phyloP scores from a whole-genome alignment of 148 eudicot species.

The Pharnaceum exiguum region DNA sequence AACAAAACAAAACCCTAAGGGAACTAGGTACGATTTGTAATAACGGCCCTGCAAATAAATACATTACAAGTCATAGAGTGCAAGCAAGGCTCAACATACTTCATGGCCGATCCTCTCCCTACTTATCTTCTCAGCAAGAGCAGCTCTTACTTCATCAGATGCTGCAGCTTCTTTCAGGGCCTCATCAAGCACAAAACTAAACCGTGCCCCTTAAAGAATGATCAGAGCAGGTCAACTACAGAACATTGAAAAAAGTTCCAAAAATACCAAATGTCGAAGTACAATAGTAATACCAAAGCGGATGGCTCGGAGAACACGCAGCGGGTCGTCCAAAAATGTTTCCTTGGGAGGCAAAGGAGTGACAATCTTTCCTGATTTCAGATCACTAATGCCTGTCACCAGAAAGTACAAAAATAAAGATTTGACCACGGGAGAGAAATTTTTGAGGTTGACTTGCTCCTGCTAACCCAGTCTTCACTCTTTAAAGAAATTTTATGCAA shows the following conservation, averaged over 20 bases:
- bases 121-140: slow-evolving; percentile 85
- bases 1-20: neutral
- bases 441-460: neutral
- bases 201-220: slow-evolving; percentile 61
- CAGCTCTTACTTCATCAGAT: slow-evolving; percentile 71
- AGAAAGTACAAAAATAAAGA: slow-evolving; percentile 9
- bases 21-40: neutral
- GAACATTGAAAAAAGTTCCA: neutral
- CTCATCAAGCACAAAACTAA: slow-evolving; percentile 64
- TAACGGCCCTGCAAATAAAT: neutral
- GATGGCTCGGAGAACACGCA: slow-evolving; percentile 93
- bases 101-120: slow-evolving; percentile 97
- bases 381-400: slow-evolving; percentile 59
- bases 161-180: slow-evolving; percentile 80
- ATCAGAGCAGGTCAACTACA: slow-evolving; percentile 1
- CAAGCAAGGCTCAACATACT: slow-evolving; percentile 34
- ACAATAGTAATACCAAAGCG: slow-evolving; percentile 62
- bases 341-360: slow-evolving; percentile 92
- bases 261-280: neutral
- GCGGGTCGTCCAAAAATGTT: slow-evolving; percentile 94
- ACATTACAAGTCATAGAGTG: neutral
- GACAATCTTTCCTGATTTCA: slow-evolving; percentile 82
- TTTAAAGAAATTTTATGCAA: neutral
- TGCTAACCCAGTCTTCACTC: neutral
- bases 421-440: neutral